Base-by-base conservation (phyloP, 306 rosid species). In the Crotalaria pallida region DNA sequence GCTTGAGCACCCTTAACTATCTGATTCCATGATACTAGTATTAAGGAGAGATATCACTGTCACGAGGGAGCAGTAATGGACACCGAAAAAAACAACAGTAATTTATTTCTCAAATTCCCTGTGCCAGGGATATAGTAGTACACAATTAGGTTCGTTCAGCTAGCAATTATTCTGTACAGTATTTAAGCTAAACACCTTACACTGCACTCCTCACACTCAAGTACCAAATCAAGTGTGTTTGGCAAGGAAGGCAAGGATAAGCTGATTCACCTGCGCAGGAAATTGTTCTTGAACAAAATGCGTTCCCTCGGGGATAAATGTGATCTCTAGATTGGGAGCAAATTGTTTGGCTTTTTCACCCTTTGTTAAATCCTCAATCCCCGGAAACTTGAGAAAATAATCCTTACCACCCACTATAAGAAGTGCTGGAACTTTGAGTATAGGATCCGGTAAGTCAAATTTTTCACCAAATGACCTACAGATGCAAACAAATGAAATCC, bases 201-300 rank as follows among this genome's bases (percentile, higher is more conserved):
- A 49, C 13, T 7, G 55, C 22, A 38, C 36, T 45, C 29, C 13
- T 67, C 61, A 23, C 1, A 2, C n/a, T 7, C n/a, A 58, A 71
- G 69, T 27, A 43, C 60, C 52, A 3, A 5, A 11, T 87, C 84
- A 85, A 43, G 79, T 73, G 79, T 82, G 91, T 67, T 86, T 89
- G 47, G 74, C 17, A 31, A 89, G 85, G 84, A 84, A 92, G 73
- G 23, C 65, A 74, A 92, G 81, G 65, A 92, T 77, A 7, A 84
- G 88, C 71, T 86, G 77, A 78, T 88, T 92, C 52, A 89, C 86
- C 77, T 78, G 82, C 9, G 73, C 81, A 0, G 98, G 98, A 12
- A 70, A 88, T 58, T 92, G 96, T 75, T 89, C 96, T 50, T 92
- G 96, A 73, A 85, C 89, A 77, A 92, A 92, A 81, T 92, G 98